phyloP scores from a whole-genome alignment of 225 moss, liverwort and hornwort species.

The Pseudisothecium myosuroides region DNA sequence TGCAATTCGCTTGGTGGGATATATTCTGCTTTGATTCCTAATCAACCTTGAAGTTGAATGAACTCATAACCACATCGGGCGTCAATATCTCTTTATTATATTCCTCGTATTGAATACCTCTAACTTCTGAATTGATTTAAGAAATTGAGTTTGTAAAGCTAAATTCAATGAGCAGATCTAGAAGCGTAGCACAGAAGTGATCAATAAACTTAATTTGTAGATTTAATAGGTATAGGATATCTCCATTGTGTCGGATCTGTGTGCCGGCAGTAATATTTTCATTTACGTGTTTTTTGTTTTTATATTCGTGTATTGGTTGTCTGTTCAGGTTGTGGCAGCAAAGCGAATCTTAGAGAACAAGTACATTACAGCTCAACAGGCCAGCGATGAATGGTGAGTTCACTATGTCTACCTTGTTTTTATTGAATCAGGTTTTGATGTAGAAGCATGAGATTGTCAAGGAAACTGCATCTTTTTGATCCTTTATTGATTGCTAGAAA shows the following conservation, averaged over 20 bases:
- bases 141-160: background rate
- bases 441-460: background rate
- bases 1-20: background rate
- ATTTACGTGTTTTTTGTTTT: background rate
- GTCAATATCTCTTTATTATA: background rate
- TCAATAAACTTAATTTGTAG: background rate
- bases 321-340: slow-evolving; percentile 33
- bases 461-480: background rate
- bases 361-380: slow-evolving; percentile 17
- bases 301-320: background rate
- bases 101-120: background rate
- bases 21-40: background rate
- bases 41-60: background rate
- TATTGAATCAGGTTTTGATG: background rate
- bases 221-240: background rate
- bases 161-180: background rate
- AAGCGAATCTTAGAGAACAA: slow-evolving; percentile 45
- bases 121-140: background rate
- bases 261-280: background rate
- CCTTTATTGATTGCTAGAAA: background rate
- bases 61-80: background rate
- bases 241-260: background rate
- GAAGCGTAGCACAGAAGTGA: background rate
- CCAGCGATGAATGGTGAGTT: slow-evolving; percentile 35
- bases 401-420: background rate